phyloP scores from a whole-genome alignment of 78 protist genomes.

The Creolimax fragrantissima region DNA sequence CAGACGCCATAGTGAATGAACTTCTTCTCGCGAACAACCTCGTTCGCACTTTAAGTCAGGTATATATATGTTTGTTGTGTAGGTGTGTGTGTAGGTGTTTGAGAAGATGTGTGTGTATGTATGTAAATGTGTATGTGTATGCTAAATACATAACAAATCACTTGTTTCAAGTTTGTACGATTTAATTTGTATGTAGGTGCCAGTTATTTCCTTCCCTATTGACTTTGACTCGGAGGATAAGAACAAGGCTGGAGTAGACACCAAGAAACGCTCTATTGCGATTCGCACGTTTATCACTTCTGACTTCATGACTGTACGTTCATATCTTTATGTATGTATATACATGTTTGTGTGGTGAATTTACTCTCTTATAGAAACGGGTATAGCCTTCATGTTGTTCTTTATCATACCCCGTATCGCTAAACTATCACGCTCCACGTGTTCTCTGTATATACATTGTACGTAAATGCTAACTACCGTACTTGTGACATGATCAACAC shows the following conservation, averaged over 20 bases:
- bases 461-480: too few species aligned
- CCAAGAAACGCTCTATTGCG: constrained; percentile 50
- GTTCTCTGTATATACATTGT: too few species aligned
- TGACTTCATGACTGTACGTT: constrained; percentile 75
- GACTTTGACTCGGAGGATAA: constrained; percentile 39
- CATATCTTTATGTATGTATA: background rate
- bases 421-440: too few species aligned
- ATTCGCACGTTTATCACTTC: constrained; percentile 71
- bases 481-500: too few species aligned
- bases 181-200: too few species aligned
- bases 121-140: background rate
- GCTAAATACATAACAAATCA: background rate
- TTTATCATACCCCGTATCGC: too few species aligned
- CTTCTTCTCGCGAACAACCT: constrained; percentile 36
- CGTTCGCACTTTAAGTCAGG: constrained; percentile 48
- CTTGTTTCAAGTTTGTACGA: too few species aligned
- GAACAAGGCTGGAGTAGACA: background rate
- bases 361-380: too few species aligned
- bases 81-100: background rate
- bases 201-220: constrained; percentile 62
- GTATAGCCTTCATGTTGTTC: too few species aligned
- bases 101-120: background rate
- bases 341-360: too few species aligned
- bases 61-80: background rate
- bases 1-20: constrained; percentile 61